Base-by-base conservation (phyloP, 805 yeast genomes). In the Candida methanosorbosa region DNA sequence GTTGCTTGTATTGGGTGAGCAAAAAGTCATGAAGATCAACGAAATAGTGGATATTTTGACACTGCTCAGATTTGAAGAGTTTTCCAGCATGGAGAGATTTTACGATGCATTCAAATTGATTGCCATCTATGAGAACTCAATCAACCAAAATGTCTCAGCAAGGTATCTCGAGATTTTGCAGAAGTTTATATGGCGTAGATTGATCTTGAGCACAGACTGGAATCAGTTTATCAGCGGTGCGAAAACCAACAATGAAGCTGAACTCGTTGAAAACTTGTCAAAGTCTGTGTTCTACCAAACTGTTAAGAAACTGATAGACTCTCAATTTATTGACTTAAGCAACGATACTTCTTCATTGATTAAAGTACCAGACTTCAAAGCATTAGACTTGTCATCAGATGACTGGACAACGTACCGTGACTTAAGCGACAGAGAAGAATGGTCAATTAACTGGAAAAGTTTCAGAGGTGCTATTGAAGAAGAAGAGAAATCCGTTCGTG, bases 181-280 rank as follows among this genome's bases (percentile, higher is more conserved):
- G 29, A 54, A 57, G 8, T 42, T 64, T 8, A 55, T 78, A 0
- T 81, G 88, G 86, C 64, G 72, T 42, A 61, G 87, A 41, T 61
- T 80, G 30, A 54, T 82, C 17, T 56, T 61, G 31, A 54, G 45
- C 40, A 81, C 79, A 42, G 64, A 72, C 41, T 75, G 83, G 80
- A 40, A 50, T 6, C 48, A 53, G 15, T 52, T 73, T 12, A 50
- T 55, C 5, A 39, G 52, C 5, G 21, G 14, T 15, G 14, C 21
- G 5, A 29, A n/a, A 3, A n/a, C 11, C 5, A n/a, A 29, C 14
- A 21, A 12, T 14, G 25, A 19, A 9, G 25, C 19, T 14, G 18
- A 29, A 29, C 14, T 29, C 11, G 3, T 33, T 42, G 48, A 34
- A 17, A 17, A 12, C 18, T 22, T 27, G 46, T 40, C 13, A 39